These are phyloP conservation scores for Microbotryomycetes sp. DNA, from an alignment of 1,284 basidiomycete genomes.

Conservation along the genomic window DNA sequence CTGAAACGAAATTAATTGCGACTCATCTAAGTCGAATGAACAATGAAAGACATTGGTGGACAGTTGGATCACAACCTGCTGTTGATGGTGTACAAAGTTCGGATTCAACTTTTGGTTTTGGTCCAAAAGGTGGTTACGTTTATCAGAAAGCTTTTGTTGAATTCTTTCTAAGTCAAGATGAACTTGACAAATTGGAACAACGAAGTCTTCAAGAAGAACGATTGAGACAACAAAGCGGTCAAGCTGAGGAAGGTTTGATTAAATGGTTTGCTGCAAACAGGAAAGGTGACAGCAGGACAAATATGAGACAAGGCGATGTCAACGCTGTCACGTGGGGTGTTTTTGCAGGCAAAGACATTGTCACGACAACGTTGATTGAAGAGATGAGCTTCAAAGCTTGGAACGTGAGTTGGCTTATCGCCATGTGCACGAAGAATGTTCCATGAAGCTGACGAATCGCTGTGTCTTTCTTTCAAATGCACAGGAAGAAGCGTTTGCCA, in stretches of 20 bases:
- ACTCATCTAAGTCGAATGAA: constrained; percentile 77
- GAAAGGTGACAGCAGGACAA: constrained; percentile 40
- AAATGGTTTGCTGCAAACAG: constrained; percentile 67
- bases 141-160: constrained; percentile 98
- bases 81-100: constrained; percentile 86
- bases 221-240: constrained; percentile 10
- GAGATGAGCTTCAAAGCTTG: constrained; percentile 46
- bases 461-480: constrained; percentile 4
- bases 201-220: constrained; percentile 13
- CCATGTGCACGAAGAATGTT: constrained; percentile 10
- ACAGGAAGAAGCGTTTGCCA: constrained; percentile 92
- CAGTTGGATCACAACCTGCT: constrained; percentile 97
- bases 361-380: constrained; percentile 47
- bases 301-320: constrained; percentile 42
- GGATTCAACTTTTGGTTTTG: constrained; percentile 84
- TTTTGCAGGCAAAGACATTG: constrained; percentile 46
- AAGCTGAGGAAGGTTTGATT: constrained; percentile 27
- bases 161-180: constrained; percentile 69
- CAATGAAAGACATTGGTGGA: constrained; percentile 74
- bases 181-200: constrained; percentile 58
- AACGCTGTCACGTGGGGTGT: constrained; percentile 48
- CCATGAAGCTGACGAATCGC: constrained; percentile 10
- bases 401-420: constrained; percentile 50
- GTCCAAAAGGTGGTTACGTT: constrained; percentile 82
- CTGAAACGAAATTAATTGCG: constrained; percentile 79